phyloP scores from a whole-genome alignment of 768 basidiomycete genomes.

The Postia placenta region DNA sequence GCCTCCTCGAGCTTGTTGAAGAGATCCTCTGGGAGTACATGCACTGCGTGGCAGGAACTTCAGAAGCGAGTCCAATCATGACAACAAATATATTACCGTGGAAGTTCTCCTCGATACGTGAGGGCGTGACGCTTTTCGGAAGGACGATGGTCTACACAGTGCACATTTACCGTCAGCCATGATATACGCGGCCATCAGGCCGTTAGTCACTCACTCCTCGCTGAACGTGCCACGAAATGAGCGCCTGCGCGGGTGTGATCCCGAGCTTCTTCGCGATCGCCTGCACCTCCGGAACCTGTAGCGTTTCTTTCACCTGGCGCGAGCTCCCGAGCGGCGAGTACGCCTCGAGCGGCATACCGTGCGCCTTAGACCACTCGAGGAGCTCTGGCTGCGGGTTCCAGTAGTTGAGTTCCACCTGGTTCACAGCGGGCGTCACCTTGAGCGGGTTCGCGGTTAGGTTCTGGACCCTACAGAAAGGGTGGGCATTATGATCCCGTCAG shows the following conservation, averaged over 20 bases:
- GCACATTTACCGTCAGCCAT: not conserved
- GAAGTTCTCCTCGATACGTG: constrained; percentile 64
- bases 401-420: constrained; percentile 77
- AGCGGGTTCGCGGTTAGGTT: constrained; percentile 58
- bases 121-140: constrained; percentile 72
- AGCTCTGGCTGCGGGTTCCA: constrained; percentile 78
- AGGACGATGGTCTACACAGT: constrained; percentile 53
- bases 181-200: not conserved
- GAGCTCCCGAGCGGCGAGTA: constrained; percentile 73
- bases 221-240: constrained; percentile 74
- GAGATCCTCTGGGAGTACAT: constrained; percentile 30
- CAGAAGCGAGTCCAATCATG: not conserved
- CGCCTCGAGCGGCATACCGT: constrained; percentile 61
- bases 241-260: constrained; percentile 69
- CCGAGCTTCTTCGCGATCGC: constrained; percentile 54
- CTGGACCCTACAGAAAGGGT: constrained; percentile 33
- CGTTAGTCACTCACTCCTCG: constrained; percentile 55
- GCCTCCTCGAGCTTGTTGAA: constrained; percentile 43
- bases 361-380: constrained; percentile 61
- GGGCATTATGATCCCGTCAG: not conserved
- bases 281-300: constrained; percentile 56
- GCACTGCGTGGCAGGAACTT: constrained; percentile 16
- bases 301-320: constrained; percentile 48
- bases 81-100: constrained; percentile 33
- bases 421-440: constrained; percentile 57